These are phyloP conservation scores for Metarhizium humberi DNA, from an alignment of 2,329 filamentous ascomycete species.

Conservation along the genomic window DNA sequence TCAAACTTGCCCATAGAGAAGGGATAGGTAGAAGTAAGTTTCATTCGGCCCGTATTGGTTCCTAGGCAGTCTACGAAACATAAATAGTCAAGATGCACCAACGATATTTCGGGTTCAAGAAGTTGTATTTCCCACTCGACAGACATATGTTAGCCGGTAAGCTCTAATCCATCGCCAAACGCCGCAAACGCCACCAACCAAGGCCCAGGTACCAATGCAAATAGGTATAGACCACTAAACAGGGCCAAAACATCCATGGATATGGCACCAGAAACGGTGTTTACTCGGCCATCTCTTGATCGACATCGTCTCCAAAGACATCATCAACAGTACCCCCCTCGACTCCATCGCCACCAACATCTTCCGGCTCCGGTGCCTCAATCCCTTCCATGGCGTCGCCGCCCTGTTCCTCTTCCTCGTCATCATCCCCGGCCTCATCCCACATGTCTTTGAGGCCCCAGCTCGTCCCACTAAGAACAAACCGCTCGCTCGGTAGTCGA, in stretches of 20 bases:
- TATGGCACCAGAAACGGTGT: neutral
- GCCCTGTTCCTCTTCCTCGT: slow-evolving; percentile 28
- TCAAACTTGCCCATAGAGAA: no score
- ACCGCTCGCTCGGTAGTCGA: slow-evolving; percentile 56
- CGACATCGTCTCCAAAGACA: slow-evolving; percentile 43
- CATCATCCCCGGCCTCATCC: slow-evolving; percentile 36
- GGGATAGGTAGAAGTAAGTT: no score
- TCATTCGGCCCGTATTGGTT: no score
- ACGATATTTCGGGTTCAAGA: neutral
- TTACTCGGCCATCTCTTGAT: slow-evolving; percentile 47
- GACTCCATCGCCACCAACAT: slow-evolving; percentile 35
- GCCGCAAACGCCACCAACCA: slow-evolving; percentile 7
- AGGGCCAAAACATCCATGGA: neutral
- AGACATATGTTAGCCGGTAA: neutral
- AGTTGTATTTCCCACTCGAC: neutral
- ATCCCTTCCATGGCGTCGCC: slow-evolving; percentile 42
- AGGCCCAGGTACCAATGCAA: neutral
- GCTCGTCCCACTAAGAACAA: slow-evolving; percentile 55
- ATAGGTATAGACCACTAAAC: neutral
- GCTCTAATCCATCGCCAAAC: neutral
- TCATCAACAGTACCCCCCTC: slow-evolving; percentile 44
- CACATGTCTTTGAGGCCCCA: slow-evolving; percentile 56
- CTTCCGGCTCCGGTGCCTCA: slow-evolving; percentile 30
- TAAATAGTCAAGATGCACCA: no score
- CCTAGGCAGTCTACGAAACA: no score